Evolutionary conservation across 2,329 filamentous ascomycete species (phyloP).

Genomic region (Escovopsis sp.): DNA sequence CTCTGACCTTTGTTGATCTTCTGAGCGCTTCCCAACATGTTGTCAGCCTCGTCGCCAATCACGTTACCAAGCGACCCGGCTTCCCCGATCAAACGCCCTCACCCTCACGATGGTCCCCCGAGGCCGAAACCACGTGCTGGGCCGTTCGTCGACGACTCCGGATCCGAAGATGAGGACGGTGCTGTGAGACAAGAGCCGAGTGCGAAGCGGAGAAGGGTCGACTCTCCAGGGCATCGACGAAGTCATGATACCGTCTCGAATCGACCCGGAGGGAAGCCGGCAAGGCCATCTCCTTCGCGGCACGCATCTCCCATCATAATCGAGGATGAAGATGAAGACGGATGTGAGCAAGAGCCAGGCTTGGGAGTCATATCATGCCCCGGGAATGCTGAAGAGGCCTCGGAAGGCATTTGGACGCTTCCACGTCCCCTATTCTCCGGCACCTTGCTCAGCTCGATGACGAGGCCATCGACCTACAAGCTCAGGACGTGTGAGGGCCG

Average conservation of each 20-base stretch:
- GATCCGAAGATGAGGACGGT: constrained; percentile 16
- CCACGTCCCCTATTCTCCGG: constrained; percentile 13
- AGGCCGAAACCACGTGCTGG: constrained; percentile 20
- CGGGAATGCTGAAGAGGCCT: not conserved
- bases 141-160: constrained; percentile 25
- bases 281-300: no score
- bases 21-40: constrained; percentile 31
- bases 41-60: constrained; percentile 43
- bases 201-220: constrained; percentile 18
- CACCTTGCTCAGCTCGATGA: constrained; percentile 12
- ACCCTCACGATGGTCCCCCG: constrained; percentile 20
- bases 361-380: no score
- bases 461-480: constrained; percentile 20
- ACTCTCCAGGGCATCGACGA: constrained; percentile 7
- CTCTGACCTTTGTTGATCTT: not conserved
- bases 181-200: constrained; percentile 6
- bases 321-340: constrained; percentile 1
- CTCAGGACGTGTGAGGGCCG: constrained; percentile 43
- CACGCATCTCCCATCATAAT: not conserved
- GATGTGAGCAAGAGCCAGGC: not conserved
- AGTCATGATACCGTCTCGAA: no score
- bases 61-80: constrained; percentile 36
- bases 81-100: constrained; percentile 20
- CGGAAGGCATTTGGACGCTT: constrained; percentile 8
- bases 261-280: not conserved